Conservation (phyloP, 2,329 filamentous ascomycete species). For the Calonectria crousiana region DNA sequence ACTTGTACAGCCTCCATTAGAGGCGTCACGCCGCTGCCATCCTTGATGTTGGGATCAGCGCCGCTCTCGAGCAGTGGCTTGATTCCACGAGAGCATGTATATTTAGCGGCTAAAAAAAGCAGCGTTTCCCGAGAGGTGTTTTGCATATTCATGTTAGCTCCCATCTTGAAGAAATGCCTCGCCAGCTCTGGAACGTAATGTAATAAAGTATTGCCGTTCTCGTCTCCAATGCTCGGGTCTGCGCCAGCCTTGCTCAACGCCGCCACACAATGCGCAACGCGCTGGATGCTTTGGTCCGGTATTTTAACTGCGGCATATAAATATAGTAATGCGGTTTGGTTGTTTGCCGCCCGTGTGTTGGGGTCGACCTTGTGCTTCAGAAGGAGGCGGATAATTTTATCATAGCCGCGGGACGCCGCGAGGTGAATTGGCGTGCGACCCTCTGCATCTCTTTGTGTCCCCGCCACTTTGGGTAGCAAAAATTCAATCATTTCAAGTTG, state of each 20-base stretch:
- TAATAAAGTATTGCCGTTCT: neutral
- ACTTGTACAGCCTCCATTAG: neutral
- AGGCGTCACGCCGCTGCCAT: neutral
- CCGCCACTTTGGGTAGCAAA: neutral
- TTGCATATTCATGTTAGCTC: neutral
- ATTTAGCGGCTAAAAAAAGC: neutral
- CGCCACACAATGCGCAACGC: neutral
- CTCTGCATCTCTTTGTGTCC: neutral
- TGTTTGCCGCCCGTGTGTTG: neutral
- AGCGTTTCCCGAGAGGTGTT: neutral
- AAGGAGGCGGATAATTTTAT: neutral
- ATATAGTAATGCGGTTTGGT: neutral
- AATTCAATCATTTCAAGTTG: slow-evolving; percentile 2
- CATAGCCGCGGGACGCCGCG: neutral
- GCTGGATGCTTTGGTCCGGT: neutral
- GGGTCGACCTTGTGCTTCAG: neutral
- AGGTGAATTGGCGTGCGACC: slow-evolving; percentile 1
- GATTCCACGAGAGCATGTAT: neutral
- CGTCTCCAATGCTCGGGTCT: neutral
- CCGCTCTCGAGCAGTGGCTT: neutral
- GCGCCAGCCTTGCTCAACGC: neutral
- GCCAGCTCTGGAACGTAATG: neutral
- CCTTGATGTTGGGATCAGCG: neutral
- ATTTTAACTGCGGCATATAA: neutral
- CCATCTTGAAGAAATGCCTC: neutral